Base-by-base conservation (phyloP, 2,329 filamentous ascomycete species). In the Hirsutella rhossiliensis region DNA sequence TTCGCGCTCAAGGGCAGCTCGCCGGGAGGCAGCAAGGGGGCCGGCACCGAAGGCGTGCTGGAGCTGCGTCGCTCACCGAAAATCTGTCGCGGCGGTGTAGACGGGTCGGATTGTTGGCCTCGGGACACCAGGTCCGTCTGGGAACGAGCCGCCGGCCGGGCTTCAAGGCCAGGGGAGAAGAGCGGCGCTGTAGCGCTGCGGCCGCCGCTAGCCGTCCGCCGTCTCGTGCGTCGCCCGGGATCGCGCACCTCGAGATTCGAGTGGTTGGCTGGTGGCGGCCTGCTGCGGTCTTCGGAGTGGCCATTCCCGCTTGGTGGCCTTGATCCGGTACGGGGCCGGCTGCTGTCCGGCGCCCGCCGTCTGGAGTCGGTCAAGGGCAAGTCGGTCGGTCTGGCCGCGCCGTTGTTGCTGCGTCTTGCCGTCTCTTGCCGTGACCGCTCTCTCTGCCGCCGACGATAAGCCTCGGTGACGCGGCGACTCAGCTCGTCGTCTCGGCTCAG, bases 401-500 rank as follows among this genome's bases (percentile, higher is more conserved):
- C 62, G 49, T n/a, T 39, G 52, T 65, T 65, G 48, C 62, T 71
- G 47, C 69, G 68, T 52, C 68, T 64, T 11, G 62, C 59, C 18
- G 65, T 54, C 54, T 75, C 70, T 34, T 66, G 64, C 12, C 75
- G 69, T n/a, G 69, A 59, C 47, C 76, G 67, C 48, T 81, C 78
- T 38, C 73, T 75, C 56, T 94, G 87, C 28, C 87, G 74, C 48
- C 86, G 75, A 46, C 86, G 72, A 56, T 94, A 95, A 2, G 87
- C 87, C 55, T 94, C 86, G 2, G 88, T 89, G 53, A 97, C 95
- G 47, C 84, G 80, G 56, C 90, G 84, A 50, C 86, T 94, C 15
- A 97, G 78, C 56, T 94, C 87, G 55, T 96, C 88, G 57, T 96
- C 87, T 55, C 88, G 85, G 41, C 71, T 78, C 15, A 87, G 72